Conservation (phyloP, 2,329 filamentous ascomycete genomes). For the Sarocladium brachiariae region DNA sequence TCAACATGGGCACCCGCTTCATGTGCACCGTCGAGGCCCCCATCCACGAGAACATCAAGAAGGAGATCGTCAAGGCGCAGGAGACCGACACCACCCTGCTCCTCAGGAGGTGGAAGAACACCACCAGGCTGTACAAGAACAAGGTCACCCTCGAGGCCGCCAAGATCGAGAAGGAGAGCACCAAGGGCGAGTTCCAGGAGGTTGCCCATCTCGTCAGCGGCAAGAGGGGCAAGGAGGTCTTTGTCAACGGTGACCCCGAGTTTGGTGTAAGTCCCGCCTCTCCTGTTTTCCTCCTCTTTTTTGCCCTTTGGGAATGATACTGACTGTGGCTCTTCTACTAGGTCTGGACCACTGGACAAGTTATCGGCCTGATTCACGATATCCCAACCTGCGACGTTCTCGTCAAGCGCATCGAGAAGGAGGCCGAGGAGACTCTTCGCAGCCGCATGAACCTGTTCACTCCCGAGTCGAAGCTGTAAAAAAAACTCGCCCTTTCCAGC, state of each 20-base stretch:
- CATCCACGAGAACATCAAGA: conserved; percentile 89
- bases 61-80: conserved; percentile 78
- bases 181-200: conserved; percentile 81
- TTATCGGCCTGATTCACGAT: conserved; percentile 83
- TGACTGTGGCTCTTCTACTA: conserved; percentile 31
- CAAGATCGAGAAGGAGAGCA: conserved; percentile 76
- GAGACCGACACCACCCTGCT: conserved; percentile 91
- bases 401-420: conserved; percentile 66
- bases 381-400: conserved; percentile 69
- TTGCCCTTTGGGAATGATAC: not conserved
- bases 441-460: conserved; percentile 51
- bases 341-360: conserved; percentile 96
- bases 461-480: conserved; percentile 48
- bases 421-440: conserved; percentile 61
- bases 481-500: too few species aligned
- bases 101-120: conserved; percentile 88
- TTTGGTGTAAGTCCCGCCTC: conserved; percentile 61
- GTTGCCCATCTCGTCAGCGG: conserved; percentile 83
- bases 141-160: conserved; percentile 76
- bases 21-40: conserved; percentile 94
- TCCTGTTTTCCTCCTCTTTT: not conserved
- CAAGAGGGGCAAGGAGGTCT: conserved; percentile 84
- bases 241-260: conserved; percentile 84
- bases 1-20: conserved; percentile 98
- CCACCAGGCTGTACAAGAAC: conserved; percentile 80